phyloP scores from a whole-genome alignment of 2,329 filamentous ascomycete genomes.

The Penicillium sclerotigenum region DNA sequence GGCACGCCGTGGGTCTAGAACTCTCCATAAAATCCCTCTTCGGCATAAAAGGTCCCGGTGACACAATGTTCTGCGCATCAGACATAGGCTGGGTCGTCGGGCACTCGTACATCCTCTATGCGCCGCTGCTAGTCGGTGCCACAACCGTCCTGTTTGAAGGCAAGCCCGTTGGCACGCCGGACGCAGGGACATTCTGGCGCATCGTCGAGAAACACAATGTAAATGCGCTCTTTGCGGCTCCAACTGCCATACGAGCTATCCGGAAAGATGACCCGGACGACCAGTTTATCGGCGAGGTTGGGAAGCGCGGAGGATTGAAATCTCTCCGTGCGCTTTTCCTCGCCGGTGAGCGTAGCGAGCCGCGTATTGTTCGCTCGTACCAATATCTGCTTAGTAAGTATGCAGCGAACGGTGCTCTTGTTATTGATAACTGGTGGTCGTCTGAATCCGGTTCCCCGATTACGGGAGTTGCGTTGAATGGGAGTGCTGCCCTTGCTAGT shows the following conservation, averaged over 20 bases:
- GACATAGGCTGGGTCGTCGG: constrained; percentile 94
- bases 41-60: constrained; percentile 75
- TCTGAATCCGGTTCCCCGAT: constrained; percentile 69
- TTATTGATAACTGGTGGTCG: constrained; percentile 73
- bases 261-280: constrained; percentile 80
- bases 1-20: constrained; percentile 80
- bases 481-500: constrained; percentile 54
- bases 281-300: constrained; percentile 60
- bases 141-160: constrained; percentile 88
- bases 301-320: constrained; percentile 66
- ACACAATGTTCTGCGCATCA: constrained; percentile 75
- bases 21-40: constrained; percentile 81
- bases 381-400: constrained; percentile 67
- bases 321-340: constrained; percentile 74
- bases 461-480: constrained; percentile 61
- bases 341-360: constrained; percentile 85
- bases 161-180: constrained; percentile 86
- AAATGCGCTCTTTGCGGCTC: constrained; percentile 80
- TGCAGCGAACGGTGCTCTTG: constrained; percentile 60
- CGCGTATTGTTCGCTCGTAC: constrained; percentile 77
- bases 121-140: constrained; percentile 77
- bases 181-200: constrained; percentile 85
- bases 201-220: constrained; percentile 82
- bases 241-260: constrained; percentile 82
- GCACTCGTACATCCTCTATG: constrained; percentile 85